Base-by-base conservation (phyloP, 331 rosid genomes). In the Malus hybrid region DNA sequence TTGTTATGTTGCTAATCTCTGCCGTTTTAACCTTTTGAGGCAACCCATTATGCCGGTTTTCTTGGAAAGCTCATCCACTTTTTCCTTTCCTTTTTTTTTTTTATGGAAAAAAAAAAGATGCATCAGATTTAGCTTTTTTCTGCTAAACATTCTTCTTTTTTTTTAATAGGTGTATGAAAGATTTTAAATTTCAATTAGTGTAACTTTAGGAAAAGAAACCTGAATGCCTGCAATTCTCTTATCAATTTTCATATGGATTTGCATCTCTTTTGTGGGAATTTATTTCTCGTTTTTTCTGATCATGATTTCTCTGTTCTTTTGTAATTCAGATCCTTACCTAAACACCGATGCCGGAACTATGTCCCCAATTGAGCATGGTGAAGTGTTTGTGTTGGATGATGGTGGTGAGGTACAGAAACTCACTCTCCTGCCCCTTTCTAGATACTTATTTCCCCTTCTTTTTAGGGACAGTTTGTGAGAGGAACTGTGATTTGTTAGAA, bases 331-430 rank as follows among this genome's bases (percentile, higher is more conserved):
- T 93, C 98, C 98, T 77, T 93, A 93, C 86, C 85, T 93, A 68
- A 93, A 93, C 88, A 91, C 93, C 32, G 98, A 93, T 84, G 98
- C 98, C 14, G 98, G 98, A 83, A 91, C 97, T 72, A 88, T 93
- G 98, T 91, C 98, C 71, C 98, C 98, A 67, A 77, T 88, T 36
- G 98, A 93, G 85, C 98, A 93, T 75, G 98, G 98, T 13, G 98
- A 93, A 81, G 98, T 93, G 63, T 93, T 67, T 78, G 98, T 93
- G 57, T 83, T 93, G 74, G 98, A 93, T 69, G 98, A 93, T 76
- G 98, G 98, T 61, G 98, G 98, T 44, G 98, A 93, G 97, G 98
- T 93, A 87, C 70, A 67, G 20, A 18, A 72, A 61, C 73, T 77
- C 59, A 1, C 77, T 60, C 65, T 72, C 27, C 63, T 71, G 13